Base-by-base conservation (phyloP, 352 stramenopile species). In the Globisporangium paroecandrum region DNA sequence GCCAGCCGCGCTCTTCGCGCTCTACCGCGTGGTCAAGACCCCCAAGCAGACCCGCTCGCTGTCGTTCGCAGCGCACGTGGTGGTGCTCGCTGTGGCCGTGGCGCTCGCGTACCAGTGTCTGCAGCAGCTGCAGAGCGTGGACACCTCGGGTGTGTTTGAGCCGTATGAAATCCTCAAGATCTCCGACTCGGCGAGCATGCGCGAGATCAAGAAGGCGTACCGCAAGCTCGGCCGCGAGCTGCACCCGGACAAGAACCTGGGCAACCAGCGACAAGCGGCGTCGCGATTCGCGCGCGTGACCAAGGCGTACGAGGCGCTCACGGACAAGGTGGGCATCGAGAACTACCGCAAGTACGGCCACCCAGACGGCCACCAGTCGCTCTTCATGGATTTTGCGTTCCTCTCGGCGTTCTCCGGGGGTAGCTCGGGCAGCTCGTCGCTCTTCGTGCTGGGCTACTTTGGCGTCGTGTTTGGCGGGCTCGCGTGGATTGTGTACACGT, bases 231-330 rank as follows among this genome's bases (percentile, higher is more conserved):
- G 86, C 0, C 69, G 82, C 24, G 66, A 89, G 72, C 68, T 94
- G 54, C 88, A 96, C 58, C 88, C 88, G 0, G 88, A 94, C 80
- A 94, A 96, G 75, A 92, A 93, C 69, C 78, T 82, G 8, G 55
- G 77, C 59, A 84, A 89, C 65, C 73, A 78, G 32, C 73, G 56
- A 4, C 69, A 77, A 0, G 67, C 78, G 8, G 58, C 72, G 6
- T 60, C 72, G 32, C 74, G 82, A 32, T 96, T 96, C 62, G 66
- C 76, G 47, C 85, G 84, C 58, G 79, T 96, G 18, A 87, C 84
- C 46, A 96, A 96, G 68, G 88, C 88, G 4, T 96, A 96, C 72
- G 88, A 96, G 68, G 85, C 88, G 56, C 83, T 96, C 54, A 94
- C 88, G 15, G 79, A 94, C 73, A 75, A 79, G 3, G 64, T 69